These are phyloP conservation scores for Eucalyptus tenuipes DNA, from an alignment of 345 rosid genomes.

Conservation along the genomic window DNA sequence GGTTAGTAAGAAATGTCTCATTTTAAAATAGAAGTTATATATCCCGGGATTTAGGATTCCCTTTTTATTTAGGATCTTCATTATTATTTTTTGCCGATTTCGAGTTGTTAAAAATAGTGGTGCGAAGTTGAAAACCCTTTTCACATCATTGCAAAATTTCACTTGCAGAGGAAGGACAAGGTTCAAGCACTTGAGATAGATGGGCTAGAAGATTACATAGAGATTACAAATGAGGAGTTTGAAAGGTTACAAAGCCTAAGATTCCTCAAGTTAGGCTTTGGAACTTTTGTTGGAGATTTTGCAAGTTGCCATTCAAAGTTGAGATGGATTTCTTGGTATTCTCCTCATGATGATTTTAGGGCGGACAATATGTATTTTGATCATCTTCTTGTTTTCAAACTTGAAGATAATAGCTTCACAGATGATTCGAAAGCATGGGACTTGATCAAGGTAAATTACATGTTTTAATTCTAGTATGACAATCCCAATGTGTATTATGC, in stretches of 20 bases:
- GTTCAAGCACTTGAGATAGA: background rate
- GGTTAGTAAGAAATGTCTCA: background rate
- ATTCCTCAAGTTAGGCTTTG: background rate
- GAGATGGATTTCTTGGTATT: background rate
- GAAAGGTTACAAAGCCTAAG: background rate
- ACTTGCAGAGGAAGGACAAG: background rate
- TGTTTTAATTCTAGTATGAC: background rate
- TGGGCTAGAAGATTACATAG: background rate
- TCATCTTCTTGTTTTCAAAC: background rate
- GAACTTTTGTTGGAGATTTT: background rate
- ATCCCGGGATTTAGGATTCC: background rate
- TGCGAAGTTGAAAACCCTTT: background rate
- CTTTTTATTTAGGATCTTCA: background rate
- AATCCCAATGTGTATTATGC: background rate
- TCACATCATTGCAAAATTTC: background rate
- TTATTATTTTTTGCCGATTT: background rate
- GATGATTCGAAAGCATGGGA: background rate
- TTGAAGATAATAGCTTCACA: background rate
- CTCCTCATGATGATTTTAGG: background rate
- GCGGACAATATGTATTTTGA: background rate
- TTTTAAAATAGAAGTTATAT: background rate
- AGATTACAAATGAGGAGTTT: background rate
- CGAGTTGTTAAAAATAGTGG: background rate
- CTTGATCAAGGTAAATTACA: background rate
- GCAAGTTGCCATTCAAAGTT: background rate